Percentiles rank a stretch among this genome's conserved stretches.
These are phyloP conservation scores for Hirsutella thompsonii DNA, from an alignment of 2,329 filamentous ascomycete genomes.

Conservation along the genomic window DNA sequence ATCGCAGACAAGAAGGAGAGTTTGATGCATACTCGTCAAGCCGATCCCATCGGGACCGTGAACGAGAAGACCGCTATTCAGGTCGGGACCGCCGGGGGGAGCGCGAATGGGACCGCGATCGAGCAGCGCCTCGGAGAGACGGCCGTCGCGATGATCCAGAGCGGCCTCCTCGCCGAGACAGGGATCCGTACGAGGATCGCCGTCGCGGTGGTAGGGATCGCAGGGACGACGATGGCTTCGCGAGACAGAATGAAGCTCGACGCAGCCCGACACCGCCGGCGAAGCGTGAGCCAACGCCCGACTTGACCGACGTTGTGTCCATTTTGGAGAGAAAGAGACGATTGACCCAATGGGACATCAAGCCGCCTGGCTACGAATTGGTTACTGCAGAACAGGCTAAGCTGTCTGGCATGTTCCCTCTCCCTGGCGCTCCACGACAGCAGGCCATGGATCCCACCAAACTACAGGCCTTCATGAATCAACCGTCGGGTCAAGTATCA, in stretches of 20 bases:
- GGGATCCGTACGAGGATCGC: conserved; percentile 39
- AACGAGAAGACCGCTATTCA: conserved; percentile 84
- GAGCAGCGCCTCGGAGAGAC: conserved; percentile 47
- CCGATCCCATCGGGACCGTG: conserved; percentile 81
- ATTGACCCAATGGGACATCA: conserved; percentile 98
- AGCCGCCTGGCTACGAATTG: conserved; percentile 94
- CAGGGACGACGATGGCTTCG: conserved; percentile 22
- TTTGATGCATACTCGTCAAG: conserved; percentile 90
- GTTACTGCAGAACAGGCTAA: conserved; percentile 98
- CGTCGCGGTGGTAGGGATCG: conserved; percentile 35
- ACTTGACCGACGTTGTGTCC: conserved; percentile 75
- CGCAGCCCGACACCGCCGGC: conserved; percentile 71
- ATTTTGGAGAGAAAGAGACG: conserved; percentile 80
- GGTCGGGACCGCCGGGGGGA: conserved; percentile 55
- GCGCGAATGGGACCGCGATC: conserved; percentile 66
- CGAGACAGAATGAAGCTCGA: conserved; percentile 40
- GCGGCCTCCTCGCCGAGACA: conserved; percentile 40
- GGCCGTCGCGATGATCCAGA: conserved; percentile 54
- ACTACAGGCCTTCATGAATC: conserved; percentile 90
- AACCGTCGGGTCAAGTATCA: conserved; percentile 58
- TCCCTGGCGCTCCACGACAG: conserved; percentile 87
- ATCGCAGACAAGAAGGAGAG: conserved; percentile 59
- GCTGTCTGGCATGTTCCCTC: conserved; percentile 95
- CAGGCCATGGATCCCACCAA: conserved; percentile 92
- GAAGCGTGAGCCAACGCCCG: conserved; percentile 90